These are phyloP conservation scores for Syncephalastrum sp. DNA, from an alignment of 371 early-diverging fungal genomes.

Conservation along the genomic window DNA sequence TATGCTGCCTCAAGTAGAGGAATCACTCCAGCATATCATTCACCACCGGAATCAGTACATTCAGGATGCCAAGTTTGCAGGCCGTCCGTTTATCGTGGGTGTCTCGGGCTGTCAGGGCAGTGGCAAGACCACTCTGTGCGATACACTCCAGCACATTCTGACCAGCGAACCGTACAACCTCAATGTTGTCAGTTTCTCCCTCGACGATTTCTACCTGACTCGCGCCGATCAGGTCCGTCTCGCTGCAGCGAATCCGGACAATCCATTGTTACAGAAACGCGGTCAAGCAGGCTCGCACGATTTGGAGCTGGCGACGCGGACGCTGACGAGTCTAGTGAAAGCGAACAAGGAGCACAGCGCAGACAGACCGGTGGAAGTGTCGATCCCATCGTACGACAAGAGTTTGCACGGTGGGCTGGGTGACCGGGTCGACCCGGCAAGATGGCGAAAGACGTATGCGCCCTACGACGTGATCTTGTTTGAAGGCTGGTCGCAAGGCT, in stretches of 20 bases:
- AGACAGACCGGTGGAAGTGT: conserved; percentile 12
- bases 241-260: conserved; percentile 49
- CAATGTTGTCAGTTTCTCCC: conserved; percentile 65
- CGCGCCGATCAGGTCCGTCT: conserved; percentile 62
- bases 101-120: conserved; percentile 81
- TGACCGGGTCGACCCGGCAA: conserved; percentile 59
- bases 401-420: conserved; percentile 73
- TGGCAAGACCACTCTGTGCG: conserved; percentile 74
- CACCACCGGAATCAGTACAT: conserved; percentile 30
- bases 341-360: conserved; percentile 17
- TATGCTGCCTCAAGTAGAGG: conserved; percentile 42
- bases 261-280: conserved; percentile 72
- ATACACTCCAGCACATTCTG: conserved; percentile 47
- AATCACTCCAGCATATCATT: conserved; percentile 39
- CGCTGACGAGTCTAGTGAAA: conserved; percentile 49
- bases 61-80: conserved; percentile 18
- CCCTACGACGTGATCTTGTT: conserved; percentile 83
- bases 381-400: conserved; percentile 84
- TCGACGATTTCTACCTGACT: conserved; percentile 89
- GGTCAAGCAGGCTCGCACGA: conserved; percentile 94
- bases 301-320: conserved; percentile 53
- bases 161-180: conserved; percentile 45
- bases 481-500: conserved; percentile 96
- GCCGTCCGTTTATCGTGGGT: conserved; percentile 66
- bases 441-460: conserved; percentile 56